Evolutionary conservation across 305 asterid species (phyloP), one percentile per base, ranked within the genome.

Genomic region (Fraxinus dipetala): DNA sequence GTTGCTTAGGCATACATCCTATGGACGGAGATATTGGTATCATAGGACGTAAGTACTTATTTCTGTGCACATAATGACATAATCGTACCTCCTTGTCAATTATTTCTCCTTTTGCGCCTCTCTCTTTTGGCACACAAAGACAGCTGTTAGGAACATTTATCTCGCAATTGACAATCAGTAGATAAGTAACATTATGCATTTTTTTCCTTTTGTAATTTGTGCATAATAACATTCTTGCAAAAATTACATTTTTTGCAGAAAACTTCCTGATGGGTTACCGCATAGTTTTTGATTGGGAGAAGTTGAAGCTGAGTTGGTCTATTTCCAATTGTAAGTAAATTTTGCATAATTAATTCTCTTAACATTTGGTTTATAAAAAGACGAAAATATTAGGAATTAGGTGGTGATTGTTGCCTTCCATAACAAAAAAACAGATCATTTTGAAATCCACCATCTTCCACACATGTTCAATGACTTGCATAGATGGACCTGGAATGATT

Each of bases 261-360:
- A 94, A 91, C 85, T 85, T 92, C 78, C 78, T 91, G 91, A 88
- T 88, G 91, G 98, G 98, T 28, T 90, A 92, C 82, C 92, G 87
- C 18, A 16, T 92, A 87, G 98, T 94, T 81, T 94, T 94, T 70
- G 96, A 94, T 81, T 89, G 89, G 94, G 96, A 92, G 87, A 92
- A 89, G 26, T 72, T 76, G 89, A 90, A 85, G 92, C 85, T 92
- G 83, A 96, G 95, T 16, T 94, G 98, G 97, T 92, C 97, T 24
- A 79, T 14, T 86, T 92, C 96, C 81, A 87, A 87, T 63, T 94
- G 98, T 94, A 90, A 92, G 98, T 84, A 70, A 75, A 80, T 73
- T 81, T 43, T 84, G 78, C 77, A 31, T 65, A 48, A 81, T 20
- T 40, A 1, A 9, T 51, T 74, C 34, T 13, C 20, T 11, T 74